phyloP scores from a whole-genome alignment of 2,329 filamentous ascomycete genomes.

The Apiospora sp. region DNA sequence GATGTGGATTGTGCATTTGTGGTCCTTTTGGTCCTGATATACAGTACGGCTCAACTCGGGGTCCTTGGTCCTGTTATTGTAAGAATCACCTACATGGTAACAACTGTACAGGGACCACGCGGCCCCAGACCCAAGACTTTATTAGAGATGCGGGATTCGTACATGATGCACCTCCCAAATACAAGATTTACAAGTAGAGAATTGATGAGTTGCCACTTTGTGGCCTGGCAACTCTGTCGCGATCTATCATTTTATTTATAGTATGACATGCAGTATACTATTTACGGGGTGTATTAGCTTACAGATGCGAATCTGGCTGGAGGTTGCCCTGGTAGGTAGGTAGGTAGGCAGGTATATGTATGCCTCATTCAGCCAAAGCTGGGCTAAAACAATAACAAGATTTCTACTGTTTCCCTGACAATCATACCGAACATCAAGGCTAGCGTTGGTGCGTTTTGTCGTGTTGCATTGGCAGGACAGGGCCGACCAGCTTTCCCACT shows the following conservation, averaged over 20 bases:
- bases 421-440: slow-evolving; percentile 14
- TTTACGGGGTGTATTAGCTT: background rate
- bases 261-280: background rate
- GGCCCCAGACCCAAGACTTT: background rate
- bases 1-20: slow-evolving; percentile 2
- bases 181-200: background rate
- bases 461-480: slow-evolving; percentile 7
- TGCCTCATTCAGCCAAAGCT: background rate
- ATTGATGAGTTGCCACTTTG: background rate
- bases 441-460: slow-evolving; percentile 16
- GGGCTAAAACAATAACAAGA: slow-evolving; percentile 18
- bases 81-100: background rate
- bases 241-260: background rate
- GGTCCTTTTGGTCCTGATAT: background rate
- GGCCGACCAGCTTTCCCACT: slow-evolving; percentile 13
- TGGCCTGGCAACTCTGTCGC: background rate
- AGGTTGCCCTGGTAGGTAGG: background rate
- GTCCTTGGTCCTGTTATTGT: background rate
- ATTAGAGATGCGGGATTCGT: background rate
- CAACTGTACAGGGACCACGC: background rate
- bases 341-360: too few relatives aligned
- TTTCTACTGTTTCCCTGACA: background rate
- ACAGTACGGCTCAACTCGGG: background rate
- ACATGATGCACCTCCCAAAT: background rate
- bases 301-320: background rate